These are phyloP conservation scores for Diddensiella santjacobensis DNA, from an alignment of 805 yeast species.

Conservation along the genomic window DNA sequence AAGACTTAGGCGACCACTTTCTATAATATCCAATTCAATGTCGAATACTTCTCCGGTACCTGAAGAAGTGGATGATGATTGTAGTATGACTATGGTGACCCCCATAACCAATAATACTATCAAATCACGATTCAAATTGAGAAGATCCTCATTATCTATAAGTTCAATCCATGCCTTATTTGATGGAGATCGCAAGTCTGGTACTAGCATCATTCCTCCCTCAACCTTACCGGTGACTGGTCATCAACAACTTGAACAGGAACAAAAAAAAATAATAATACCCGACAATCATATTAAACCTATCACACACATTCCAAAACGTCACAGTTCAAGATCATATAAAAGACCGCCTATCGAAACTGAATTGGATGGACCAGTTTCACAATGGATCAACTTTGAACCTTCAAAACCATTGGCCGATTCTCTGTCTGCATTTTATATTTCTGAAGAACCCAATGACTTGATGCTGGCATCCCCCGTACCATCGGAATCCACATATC, in stretches of 20 bases:
- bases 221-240: neutral
- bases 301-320: neutral
- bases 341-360: neutral
- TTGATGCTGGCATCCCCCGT: neutral
- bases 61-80: neutral
- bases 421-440: conserved; percentile 1
- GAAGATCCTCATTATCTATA: neutral
- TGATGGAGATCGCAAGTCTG: neutral
- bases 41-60: neutral
- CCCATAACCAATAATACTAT: neutral
- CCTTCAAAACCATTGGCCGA: neutral
- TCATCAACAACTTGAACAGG: neutral
- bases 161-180: neutral
- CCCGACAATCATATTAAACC: too few species aligned
- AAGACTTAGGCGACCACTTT: neutral
- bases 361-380: neutral
- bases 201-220: neutral
- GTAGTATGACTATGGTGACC: neutral
- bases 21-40: neutral
- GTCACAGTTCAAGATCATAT: neutral
- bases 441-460: neutral
- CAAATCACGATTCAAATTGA: neutral
- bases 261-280: too few species aligned
- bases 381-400: neutral
- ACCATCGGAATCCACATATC: neutral